A percentile compares a stretch with the other conserved stretches of the same genome.
These are phyloP conservation scores for Blepharisma undulans DNA, from an alignment of 169 alveolate species.

Conservation along the genomic window DNA sequence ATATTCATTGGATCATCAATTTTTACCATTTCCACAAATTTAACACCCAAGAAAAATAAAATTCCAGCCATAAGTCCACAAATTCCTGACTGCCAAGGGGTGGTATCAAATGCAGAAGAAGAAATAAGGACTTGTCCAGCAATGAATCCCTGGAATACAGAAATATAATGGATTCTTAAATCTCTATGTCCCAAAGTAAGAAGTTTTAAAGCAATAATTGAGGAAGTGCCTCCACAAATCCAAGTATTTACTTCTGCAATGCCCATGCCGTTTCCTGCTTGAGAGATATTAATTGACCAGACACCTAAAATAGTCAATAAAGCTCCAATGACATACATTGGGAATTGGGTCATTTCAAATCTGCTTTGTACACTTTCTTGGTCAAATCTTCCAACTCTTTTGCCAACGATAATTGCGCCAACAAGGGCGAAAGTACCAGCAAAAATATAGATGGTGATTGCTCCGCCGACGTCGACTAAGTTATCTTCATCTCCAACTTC, in stretches of 20 bases:
- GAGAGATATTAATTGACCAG: not conserved
- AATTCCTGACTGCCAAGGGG: not conserved
- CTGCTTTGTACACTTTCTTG: not conserved
- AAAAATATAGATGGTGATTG: not conserved
- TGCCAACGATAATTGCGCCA: not conserved
- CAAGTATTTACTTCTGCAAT: conserved; percentile 3
- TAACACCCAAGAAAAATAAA: not conserved
- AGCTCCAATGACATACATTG: conserved; percentile 8
- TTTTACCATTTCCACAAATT: not conserved
- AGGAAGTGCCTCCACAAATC: conserved; percentile 6
- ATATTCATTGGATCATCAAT: conserved; percentile 1
- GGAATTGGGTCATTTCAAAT: not conserved
- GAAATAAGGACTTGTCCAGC: not conserved
- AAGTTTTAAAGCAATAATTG: conserved; percentile 5
- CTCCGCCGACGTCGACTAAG: not conserved
- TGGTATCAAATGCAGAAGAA: not conserved
- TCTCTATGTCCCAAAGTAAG: not conserved
- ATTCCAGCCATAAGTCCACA: conserved; percentile 12
- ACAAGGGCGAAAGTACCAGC: conserved; percentile 26
- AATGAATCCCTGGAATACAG: conserved; percentile 21
- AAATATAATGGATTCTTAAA: not conserved
- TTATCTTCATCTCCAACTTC: not conserved
- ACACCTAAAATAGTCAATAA: conserved; percentile 7
- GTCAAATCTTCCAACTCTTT: not conserved
- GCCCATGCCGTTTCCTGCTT: not conserved